phyloP scores from a whole-genome alignment of 1,139 yeast species.

The Kluyveromyces sp. region DNA sequence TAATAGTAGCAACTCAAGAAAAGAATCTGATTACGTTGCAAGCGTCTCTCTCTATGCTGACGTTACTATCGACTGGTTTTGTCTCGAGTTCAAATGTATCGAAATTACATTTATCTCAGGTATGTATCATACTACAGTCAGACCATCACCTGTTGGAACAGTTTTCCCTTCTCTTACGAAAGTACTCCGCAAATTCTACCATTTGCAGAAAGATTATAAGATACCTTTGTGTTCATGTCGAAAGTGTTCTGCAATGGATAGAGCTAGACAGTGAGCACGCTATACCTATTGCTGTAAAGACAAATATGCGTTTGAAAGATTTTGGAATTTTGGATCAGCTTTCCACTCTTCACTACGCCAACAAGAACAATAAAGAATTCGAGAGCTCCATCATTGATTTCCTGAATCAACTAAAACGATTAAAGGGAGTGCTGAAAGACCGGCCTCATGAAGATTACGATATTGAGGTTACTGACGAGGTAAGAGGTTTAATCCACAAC shows the following conservation, averaged over 20 bases:
- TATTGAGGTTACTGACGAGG: slow-evolving; percentile 11
- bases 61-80: neutral
- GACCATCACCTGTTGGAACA: neutral
- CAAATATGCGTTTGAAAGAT: slow-evolving; percentile 6
- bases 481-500: slow-evolving; percentile 13
- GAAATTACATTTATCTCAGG: neutral
- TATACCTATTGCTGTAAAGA: slow-evolving; percentile 1
- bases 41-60: slow-evolving; percentile 2
- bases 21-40: neutral
- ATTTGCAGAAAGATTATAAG: neutral
- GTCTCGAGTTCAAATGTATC: neutral
- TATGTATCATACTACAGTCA: slow-evolving; percentile 2
- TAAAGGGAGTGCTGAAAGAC: slow-evolving; percentile 13
- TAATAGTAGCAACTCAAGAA: neutral
- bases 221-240: slow-evolving; percentile 3
- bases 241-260: slow-evolving; percentile 2
- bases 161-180: neutral
- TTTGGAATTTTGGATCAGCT: slow-evolving; percentile 4
- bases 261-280: slow-evolving; percentile 1
- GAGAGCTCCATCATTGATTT: slow-evolving; percentile 14
- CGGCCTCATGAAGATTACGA: slow-evolving; percentile 13
- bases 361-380: slow-evolving; percentile 9
- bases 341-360: neutral
- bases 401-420: slow-evolving; percentile 13
- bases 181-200: neutral